phyloP scores from a whole-genome alignment of 2,329 filamentous ascomycete species.

The Fusarium armeniacum region DNA sequence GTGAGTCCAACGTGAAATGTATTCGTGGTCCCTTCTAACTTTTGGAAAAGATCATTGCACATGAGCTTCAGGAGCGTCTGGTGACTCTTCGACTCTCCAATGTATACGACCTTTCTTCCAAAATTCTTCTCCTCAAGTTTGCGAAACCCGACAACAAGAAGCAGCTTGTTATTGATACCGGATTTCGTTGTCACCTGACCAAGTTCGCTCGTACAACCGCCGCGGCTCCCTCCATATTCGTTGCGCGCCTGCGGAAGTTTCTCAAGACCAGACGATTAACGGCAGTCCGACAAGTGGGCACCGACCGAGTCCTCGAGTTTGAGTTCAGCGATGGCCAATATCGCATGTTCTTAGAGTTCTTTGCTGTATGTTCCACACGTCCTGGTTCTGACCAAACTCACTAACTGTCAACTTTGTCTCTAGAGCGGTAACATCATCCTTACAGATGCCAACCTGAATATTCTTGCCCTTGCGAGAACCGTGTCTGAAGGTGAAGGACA shows the following conservation, averaged over 20 bases:
- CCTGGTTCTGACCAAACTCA: neutral
- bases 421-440: slow-evolving; percentile 91
- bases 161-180: slow-evolving; percentile 92
- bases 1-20: slow-evolving; percentile 54
- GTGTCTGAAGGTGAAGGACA: slow-evolving; percentile 87
- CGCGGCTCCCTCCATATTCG: slow-evolving; percentile 86
- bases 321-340: slow-evolving; percentile 93
- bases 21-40: slow-evolving; percentile 16
- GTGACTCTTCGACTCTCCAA: slow-evolving; percentile 87
- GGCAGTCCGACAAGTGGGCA: slow-evolving; percentile 85
- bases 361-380: slow-evolving; percentile 68
- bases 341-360: slow-evolving; percentile 92
- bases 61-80: slow-evolving; percentile 86
- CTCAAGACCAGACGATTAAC: slow-evolving; percentile 90
- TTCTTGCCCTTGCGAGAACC: slow-evolving; percentile 83
- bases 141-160: slow-evolving; percentile 89
- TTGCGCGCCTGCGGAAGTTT: slow-evolving; percentile 85
- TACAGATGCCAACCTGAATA: slow-evolving; percentile 86
- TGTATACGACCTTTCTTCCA: slow-evolving; percentile 94
- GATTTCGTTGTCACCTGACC: slow-evolving; percentile 95
- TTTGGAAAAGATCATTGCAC: slow-evolving; percentile 81
- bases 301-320: slow-evolving; percentile 92
- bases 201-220: slow-evolving; percentile 90
- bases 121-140: slow-evolving; percentile 96
- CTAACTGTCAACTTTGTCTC: slow-evolving; percentile 6